Base-by-base conservation (phyloP, 2,329 filamentous ascomycete genomes). In the Botryotinia globosa region DNA sequence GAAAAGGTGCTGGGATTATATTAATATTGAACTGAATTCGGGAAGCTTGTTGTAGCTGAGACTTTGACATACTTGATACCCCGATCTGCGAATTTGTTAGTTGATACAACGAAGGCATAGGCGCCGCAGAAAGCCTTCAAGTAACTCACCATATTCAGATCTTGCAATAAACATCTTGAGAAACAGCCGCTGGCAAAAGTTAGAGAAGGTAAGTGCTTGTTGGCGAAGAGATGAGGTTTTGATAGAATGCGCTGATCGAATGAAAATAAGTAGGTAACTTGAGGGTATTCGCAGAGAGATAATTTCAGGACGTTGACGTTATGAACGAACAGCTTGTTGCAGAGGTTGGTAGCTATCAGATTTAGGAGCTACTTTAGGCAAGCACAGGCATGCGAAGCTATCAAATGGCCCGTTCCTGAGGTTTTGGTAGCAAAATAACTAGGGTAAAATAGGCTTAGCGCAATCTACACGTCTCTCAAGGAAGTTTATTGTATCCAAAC, bases 101-200 rank as follows among this genome's bases (percentile, higher is more conserved):
- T 78, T 78, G 73, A 69, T 69, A 76, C 73, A 78, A 75, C 77
- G 76, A 74, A 66, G 59, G 77, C 18, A 72, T 61, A 34, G 44
- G 69, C 48, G 37, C 37, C 6, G 12, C 63, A 56, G 63, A 61
- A 54, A 67, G 70, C 70, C 69, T 32, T 66, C 76, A 72, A 74
- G 75, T 62, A 71, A 79, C 91, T 87, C 88, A 96, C 95, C 96
- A 87, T 99, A 99, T 95, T 99, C 96, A 83, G 95, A 98, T 87
- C 96, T 93, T 89, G 96, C 94, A 89, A 99, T 98, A 90, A 99
- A 99, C 96, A 97, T 97, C 80, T 86, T 94, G 88, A 82, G 56
- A 72, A 83, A 81, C 77, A 84, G 83, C 63, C 6, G 66, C 56
- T 34, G 69, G 44, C 9, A 72, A 69, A 44, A 42, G 32, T 63